These are phyloP conservation scores for Tricholoma saponaceum DNA, from an alignment of 768 basidiomycete genomes.

Conservation along the genomic window DNA sequence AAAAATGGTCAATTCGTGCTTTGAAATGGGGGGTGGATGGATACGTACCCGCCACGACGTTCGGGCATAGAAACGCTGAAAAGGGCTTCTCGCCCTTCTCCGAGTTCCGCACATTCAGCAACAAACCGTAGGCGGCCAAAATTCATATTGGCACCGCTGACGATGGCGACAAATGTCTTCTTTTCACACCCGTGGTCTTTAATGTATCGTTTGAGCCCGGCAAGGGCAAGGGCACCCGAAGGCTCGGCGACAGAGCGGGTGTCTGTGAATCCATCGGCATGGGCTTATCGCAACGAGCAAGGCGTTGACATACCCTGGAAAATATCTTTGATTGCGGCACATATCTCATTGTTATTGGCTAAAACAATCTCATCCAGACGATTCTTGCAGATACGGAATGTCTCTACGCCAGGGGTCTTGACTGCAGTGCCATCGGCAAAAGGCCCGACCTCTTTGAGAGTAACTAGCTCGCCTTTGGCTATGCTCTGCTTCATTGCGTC, in stretches of 20 bases:
- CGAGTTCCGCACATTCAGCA: slow-evolving; percentile 96
- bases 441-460: slow-evolving; percentile 90
- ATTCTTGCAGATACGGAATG: slow-evolving; percentile 87
- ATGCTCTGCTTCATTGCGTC: slow-evolving; percentile 91
- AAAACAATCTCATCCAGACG: slow-evolving; percentile 79
- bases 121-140: slow-evolving; percentile 95
- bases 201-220: slow-evolving; percentile 89
- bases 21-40: too few relatives aligned
- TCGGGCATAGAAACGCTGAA: slow-evolving; percentile 95
- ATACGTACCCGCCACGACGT: slow-evolving; percentile 74
- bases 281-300: too few relatives aligned
- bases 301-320: slow-evolving; percentile 70
- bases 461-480: slow-evolving; percentile 74
- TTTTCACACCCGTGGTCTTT: slow-evolving; percentile 70
- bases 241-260: slow-evolving; percentile 96
- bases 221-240: slow-evolving; percentile 88
- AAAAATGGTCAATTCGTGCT: not conserved
- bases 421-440: slow-evolving; percentile 99
- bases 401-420: slow-evolving; percentile 90
- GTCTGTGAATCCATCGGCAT: slow-evolving; percentile 42
- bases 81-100: slow-evolving; percentile 91
- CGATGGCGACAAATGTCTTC: slow-evolving; percentile 85
- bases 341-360: slow-evolving; percentile 93
- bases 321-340: slow-evolving; percentile 97
- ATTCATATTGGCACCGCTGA: slow-evolving; percentile 99